phyloP scores from a whole-genome alignment of 1,139 yeast species.

The Yamadazyma diddensiae region DNA sequence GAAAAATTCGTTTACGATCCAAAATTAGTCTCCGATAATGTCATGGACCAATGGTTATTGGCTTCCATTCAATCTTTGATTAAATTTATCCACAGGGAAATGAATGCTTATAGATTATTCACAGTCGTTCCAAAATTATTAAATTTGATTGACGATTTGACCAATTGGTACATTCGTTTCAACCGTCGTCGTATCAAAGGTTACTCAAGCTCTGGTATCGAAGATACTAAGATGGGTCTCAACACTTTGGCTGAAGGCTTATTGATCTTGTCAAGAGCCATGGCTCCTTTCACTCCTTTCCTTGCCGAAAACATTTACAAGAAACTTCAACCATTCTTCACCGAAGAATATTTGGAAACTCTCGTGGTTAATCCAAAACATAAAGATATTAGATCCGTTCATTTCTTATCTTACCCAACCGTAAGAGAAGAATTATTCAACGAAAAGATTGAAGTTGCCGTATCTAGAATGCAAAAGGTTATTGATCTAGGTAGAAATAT shows the following conservation, averaged over 20 bases:
- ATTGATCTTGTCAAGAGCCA: slow-evolving; percentile 84
- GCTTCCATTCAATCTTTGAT: slow-evolving; percentile 93
- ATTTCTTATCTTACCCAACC: slow-evolving; percentile 84
- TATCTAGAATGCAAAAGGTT: slow-evolving; percentile 93
- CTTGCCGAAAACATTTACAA: slow-evolving; percentile 87
- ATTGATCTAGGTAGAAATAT: slow-evolving; percentile 94
- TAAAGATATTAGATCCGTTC: slow-evolving; percentile 78
- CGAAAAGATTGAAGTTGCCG: slow-evolving; percentile 76
- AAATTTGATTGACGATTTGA: slow-evolving; percentile 85
- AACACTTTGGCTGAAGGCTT: slow-evolving; percentile 90
- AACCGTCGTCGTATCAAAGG: slow-evolving; percentile 98
- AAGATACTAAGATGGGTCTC: slow-evolving; percentile 81
- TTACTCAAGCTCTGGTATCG: slow-evolving; percentile 63
- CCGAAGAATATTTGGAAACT: slow-evolving; percentile 48
- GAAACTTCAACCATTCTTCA: slow-evolving; percentile 62
- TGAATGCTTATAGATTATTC: slow-evolving; percentile 84
- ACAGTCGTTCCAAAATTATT: slow-evolving; percentile 94
- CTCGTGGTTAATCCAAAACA: slow-evolving; percentile 36
- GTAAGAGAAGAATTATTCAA: slow-evolving; percentile 84
- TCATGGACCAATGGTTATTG: slow-evolving; percentile 96
- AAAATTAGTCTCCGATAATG: slow-evolving; percentile 64
- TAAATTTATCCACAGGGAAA: slow-evolving; percentile 81
- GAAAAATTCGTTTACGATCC: slow-evolving; percentile 74
- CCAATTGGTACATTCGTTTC: slow-evolving; percentile 98
- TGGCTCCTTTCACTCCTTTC: slow-evolving; percentile 99